Evolutionary conservation across 140 eudicot genomes (phyloP), one percentile per base, ranked within the genome.

Genomic region (Cichorium intybus): DNA sequence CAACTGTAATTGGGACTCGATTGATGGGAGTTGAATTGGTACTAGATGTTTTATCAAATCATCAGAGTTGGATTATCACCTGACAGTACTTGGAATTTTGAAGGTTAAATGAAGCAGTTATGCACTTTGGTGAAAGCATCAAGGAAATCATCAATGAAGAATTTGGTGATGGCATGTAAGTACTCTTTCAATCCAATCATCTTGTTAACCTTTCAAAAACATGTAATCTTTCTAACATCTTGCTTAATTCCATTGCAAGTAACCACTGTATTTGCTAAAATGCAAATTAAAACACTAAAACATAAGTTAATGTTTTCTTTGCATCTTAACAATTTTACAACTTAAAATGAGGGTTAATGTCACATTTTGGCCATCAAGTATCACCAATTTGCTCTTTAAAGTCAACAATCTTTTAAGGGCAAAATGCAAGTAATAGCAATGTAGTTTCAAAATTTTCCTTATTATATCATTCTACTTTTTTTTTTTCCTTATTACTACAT

Each of bases 151-250:
- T 93, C 69, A 93, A 93, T 53, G 99, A 93, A 78, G 97, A 93
- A 3, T 93, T 83, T 77, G 99, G 99, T 43, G 99, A 93, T 85
- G 99, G 99, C 73, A 93, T 93, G 99, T 93, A 79, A 88, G 96
- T 71, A 24, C 53, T 52, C 14, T 54, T 64, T 26, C 31, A 24
- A 29, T 10, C 7, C 14, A 5, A 17, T 10, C 7, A 26, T 2
- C 23, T 55, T 24, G 60, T 24, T 56, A 26, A 24, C 41, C 21
- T 4, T 26, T 55, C 16, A 55, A 55, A 26, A 55, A 24, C 28
- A 23, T 24, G 16, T 14, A 24, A 55, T 55, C 18, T 48, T n/a
- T n/a, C n/a, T n/a, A n/a, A n/a, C n/a, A n/a, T n/a, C n/a, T n/a
- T n/a, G n/a, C n/a, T n/a, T n/a, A n/a, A n/a, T n/a, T n/a, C n/a